Base-by-base conservation (phyloP, 306 rosid species). In the Rosa rugosa region DNA sequence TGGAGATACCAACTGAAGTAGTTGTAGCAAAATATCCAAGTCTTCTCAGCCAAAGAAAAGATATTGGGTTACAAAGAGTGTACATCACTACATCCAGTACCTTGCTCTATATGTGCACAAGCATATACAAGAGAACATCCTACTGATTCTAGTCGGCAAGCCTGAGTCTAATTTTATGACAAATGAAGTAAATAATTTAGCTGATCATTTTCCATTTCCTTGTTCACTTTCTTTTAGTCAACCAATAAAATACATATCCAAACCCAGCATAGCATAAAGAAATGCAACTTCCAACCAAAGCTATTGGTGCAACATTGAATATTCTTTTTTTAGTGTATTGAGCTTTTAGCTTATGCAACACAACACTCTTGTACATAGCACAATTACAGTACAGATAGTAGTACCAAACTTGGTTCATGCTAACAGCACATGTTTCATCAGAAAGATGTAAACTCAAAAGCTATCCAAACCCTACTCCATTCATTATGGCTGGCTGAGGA, bases 391-490 rank as follows among this genome's bases (percentile, higher is more conserved):
- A 72, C 47, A 72, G 34, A 46, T 34, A 20, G 18, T 20, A 18
- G 18, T 20, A 34, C 63, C n/a, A 20, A 72, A 72, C 49, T 36
- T n/a, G 4, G 45, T 73, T 73, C 65, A 38, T 20, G 51, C 31
- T 53, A 12, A 38, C 4, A 73, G 13, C 38, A 20, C 14, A 13
- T 10, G 46, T 74, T 75, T 44, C 56, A 23, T 23, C 16, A 31
- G 13, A 22, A 59, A 57, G 17, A 59, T 13, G 18, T 36, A 22
- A 8, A 44, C 69, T 31, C 4, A 8, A 59, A 64, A 75, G 54
- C 23, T 59, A 59, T 75, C 42, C 78, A 57, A 75, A 56, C 4
- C 50, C 69, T 42, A 44, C 1, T 64, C 14, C 16, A 60, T 72
- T 11, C 69, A 46, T 42, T n/a, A 25, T 17, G 71, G 71, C 60